phyloP scores from a whole-genome alignment of 768 basidiomycete genomes.

The Phaffia tasmanica region DNA sequence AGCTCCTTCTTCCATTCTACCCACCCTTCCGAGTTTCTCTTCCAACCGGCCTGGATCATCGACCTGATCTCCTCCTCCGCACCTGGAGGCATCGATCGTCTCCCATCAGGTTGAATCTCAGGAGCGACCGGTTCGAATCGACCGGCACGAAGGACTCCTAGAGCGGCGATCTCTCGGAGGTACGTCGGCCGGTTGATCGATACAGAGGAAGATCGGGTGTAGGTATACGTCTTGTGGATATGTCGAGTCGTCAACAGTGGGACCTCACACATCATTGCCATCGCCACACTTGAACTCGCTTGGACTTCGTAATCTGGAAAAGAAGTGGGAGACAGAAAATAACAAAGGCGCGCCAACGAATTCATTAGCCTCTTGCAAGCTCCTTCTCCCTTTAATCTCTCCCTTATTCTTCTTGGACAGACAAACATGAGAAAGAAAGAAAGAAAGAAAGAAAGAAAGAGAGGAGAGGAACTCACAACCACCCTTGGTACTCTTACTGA shows the following conservation, averaged over 20 bases:
- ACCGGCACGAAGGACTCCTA: constrained; percentile 40
- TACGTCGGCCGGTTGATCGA: constrained; percentile 41
- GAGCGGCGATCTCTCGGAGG: constrained; percentile 40
- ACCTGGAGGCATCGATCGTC: neutral
- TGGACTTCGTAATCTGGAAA: constrained; percentile 27
- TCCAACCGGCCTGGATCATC: constrained; percentile 2
- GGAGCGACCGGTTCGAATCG: neutral
- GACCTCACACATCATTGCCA: constrained; percentile 41
- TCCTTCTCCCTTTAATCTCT: neutral
- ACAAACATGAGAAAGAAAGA: neutral
- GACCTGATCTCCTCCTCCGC: neutral
- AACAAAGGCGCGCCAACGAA: neutral
- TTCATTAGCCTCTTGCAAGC: neutral
- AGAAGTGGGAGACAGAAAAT: neutral
- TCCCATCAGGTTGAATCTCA: neutral
- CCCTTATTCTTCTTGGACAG: too few species aligned
- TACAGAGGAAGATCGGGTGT: constrained; percentile 39
- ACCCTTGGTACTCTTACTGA: constrained; percentile 31
- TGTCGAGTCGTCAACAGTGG: constrained; percentile 43
- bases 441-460: neutral
- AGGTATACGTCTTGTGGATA: constrained; percentile 40
- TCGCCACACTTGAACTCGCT: constrained; percentile 42
- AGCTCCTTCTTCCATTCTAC: neutral
- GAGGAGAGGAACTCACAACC: constrained; percentile 31
- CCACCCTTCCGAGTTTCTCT: neutral